These are phyloP conservation scores for Pluteus cervinus DNA, from an alignment of 768 basidiomycete species.

Conservation along the genomic window DNA sequence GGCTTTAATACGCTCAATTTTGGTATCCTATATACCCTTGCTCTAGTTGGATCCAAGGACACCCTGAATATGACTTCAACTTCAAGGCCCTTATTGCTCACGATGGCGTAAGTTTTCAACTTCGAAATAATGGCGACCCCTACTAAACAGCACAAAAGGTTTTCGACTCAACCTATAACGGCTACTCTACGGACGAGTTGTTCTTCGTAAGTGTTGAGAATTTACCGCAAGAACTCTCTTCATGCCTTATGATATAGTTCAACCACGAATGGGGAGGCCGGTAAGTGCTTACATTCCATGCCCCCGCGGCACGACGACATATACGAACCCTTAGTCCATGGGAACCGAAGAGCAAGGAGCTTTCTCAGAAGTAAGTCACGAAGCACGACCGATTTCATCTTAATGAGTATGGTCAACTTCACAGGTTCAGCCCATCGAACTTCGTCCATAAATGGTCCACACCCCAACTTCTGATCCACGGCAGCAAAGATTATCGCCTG, in stretches of 20 bases:
- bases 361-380: conserved; percentile 53
- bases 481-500: conserved; percentile 84
- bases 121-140: neutral
- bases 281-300: conserved; percentile 12
- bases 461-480: conserved; percentile 79
- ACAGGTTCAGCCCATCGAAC: conserved; percentile 72
- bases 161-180: conserved; percentile 74
- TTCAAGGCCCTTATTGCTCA: conserved; percentile 93
- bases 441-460: conserved; percentile 83
- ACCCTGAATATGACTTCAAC: conserved; percentile 79
- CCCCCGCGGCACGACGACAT: neutral
- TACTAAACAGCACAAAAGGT: conserved; percentile 31
- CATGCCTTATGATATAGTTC: conserved; percentile 40
- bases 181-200: conserved; percentile 88
- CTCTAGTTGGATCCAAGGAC: conserved; percentile 88
- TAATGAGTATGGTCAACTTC: neutral
- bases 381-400: neutral
- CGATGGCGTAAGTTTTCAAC: conserved; percentile 60
- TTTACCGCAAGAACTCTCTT: neutral
- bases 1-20: conserved; percentile 8
- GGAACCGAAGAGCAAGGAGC: conserved; percentile 49
- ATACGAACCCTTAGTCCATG: conserved; percentile 45
- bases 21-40: conserved; percentile 5
- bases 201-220: conserved; percentile 62
- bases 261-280: conserved; percentile 83